Evolutionary conservation across 2,329 filamentous ascomycete species (phyloP), one percentile per base, ranked within the genome.

Genomic region (Peltaster fructicola): DNA sequence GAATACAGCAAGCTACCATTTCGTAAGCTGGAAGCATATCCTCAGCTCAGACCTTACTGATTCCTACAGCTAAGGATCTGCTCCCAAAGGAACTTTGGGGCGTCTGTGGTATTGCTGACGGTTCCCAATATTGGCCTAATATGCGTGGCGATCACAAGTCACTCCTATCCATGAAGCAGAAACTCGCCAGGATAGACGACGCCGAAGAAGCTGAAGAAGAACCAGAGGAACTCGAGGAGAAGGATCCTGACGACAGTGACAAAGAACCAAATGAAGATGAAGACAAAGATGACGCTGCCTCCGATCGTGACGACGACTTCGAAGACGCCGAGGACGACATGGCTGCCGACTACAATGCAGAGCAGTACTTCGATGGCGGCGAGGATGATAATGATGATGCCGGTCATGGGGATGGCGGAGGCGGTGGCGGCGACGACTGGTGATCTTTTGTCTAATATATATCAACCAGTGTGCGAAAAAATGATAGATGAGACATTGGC

Each of bases 241-340:
- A 35, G 9, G 33, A 29, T 5, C 27, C 54, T 73, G 1, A 61
- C 65, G n/a, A 53, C 52, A 3, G 53, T 79, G 34, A 81, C 78
- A 49, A 74, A 70, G 4, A 78, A 71, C 9, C 80, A 76, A 43
- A 60, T 67, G 36, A 64, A 67, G 14, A 61, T 76, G 28, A 54
- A 61, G 11, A 27, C 25, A 34, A 35, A 29, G 36, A 39, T 14
- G 32, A 23, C 7, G 20, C 34, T 7, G 34, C 35, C 13, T 20
- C 27, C 6, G 32, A 28, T 8, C 25, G 30, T 18, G 36, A 39
- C 20, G 31, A 37, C 26, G 59, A 70, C 30, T 50, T 75, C 24
- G 57, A 72, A 8, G 61, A 58, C 7, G 75, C 74, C 9, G 60
- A 64, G 25, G 61, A 56, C 44, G 68, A 65, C 32, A 50, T 62